Evolutionary conservation across 2,329 filamentous ascomycete genomes (phyloP).

Genomic region (Diaporthe citri): DNA sequence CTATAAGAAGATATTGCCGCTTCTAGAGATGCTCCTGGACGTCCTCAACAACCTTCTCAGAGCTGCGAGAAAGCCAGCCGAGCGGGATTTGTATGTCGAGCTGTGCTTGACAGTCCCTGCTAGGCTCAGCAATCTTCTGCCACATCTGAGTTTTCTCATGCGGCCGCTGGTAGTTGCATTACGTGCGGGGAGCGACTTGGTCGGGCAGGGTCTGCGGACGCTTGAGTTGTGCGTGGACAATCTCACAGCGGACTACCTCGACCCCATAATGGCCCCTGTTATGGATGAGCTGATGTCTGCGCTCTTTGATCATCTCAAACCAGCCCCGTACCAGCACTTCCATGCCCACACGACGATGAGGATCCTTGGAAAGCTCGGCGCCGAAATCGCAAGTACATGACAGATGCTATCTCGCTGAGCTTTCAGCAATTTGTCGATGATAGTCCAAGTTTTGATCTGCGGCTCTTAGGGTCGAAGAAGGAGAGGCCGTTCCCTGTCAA

Average conservation of each 20-base stretch:
- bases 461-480: conserved; percentile 88
- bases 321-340: conserved; percentile 95
- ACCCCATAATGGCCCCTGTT: conserved; percentile 98
- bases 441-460: conserved; percentile 85
- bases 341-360: conserved; percentile 98
- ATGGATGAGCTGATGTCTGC: conserved; percentile 99
- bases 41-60: conserved; percentile 95
- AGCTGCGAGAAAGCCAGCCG: conserved; percentile 88
- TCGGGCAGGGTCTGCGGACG: conserved; percentile 92
- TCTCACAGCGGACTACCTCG: conserved; percentile 95
- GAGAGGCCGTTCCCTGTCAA: conserved; percentile 90
- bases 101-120: conserved; percentile 96
- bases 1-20: conserved; percentile 96
- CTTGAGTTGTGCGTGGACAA: conserved; percentile 98
- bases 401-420: conserved; percentile 84
- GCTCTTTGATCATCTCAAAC: conserved; percentile 93
- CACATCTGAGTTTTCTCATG: conserved; percentile 97
- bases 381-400: conserved; percentile 95
- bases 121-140: conserved; percentile 91
- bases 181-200: conserved; percentile 90
- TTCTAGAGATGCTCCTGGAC: conserved; percentile 97
- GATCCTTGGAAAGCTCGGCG: conserved; percentile 95
- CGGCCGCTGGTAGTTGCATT: conserved; percentile 95
- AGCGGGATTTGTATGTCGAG: conserved; percentile 97
- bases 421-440: conserved; percentile 92